These are phyloP conservation scores for rapeseed (Brassica napus) DNA, from an alignment of 345 rosid species.

Conservation along the genomic window Da-Ae NC_063446.1:26605501-26606000, in stretches of 20 bases:
- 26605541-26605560: not conserved
- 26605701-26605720: conserved; percentile 45
- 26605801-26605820: conserved; percentile 46
- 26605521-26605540: not conserved
- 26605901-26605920: not conserved
- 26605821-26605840: conserved; percentile 65
- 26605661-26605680: conserved; percentile 25
- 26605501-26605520: no score
- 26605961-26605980: conserved; percentile 85
- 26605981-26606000: conserved; percentile 55
- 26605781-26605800: conserved; percentile 59
- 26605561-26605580: not conserved
- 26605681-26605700: conserved; percentile 3
- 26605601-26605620: no score
- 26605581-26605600: not conserved
- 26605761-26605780: conserved; percentile 21
- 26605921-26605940: not conserved
- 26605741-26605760: conserved; percentile 55
- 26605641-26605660: conserved; percentile 29
- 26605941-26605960: conserved; percentile 56
- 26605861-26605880: not conserved
- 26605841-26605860: conserved; percentile 30
- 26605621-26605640: no score
- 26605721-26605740: conserved; percentile 72
- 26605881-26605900: no score